Percentiles rank a stretch among this genome's conserved stretches.
Evolutionary conservation across 371 early-diverging fungal genomes (phyloP).

Genomic region (Capniomyces stellatus): DNA sequence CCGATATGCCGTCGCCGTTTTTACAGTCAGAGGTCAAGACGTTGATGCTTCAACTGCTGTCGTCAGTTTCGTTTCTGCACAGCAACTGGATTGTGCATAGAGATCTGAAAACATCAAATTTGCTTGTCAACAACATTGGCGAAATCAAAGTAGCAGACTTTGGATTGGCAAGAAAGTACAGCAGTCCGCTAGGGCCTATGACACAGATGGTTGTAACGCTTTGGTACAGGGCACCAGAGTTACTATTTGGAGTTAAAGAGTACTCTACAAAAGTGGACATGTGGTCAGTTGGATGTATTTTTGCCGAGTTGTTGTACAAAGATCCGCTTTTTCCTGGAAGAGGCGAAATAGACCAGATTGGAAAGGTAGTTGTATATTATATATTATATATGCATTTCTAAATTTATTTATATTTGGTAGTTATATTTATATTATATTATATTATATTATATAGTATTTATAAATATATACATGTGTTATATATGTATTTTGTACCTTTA

Average conservation of each 20-base stretch:
- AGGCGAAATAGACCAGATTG: slow-evolving; percentile 78
- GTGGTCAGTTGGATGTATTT: slow-evolving; percentile 94
- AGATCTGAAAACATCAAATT: slow-evolving; percentile 95
- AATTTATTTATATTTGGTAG: slow-evolving; percentile 17
- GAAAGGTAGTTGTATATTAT: slow-evolving; percentile 80
- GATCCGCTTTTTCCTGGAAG: slow-evolving; percentile 85
- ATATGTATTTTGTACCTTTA: too few species aligned
- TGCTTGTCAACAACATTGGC: slow-evolving; percentile 73
- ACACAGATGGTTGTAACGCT: slow-evolving; percentile 91
- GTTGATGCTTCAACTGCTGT: slow-evolving; percentile 68
- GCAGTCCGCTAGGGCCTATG: slow-evolving; percentile 64
- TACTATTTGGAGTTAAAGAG: slow-evolving; percentile 76
- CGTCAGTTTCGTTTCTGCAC: slow-evolving; percentile 78
- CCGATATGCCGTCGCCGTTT: slow-evolving; percentile 58
- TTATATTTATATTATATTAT: slow-evolving; percentile 33
- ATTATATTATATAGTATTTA: too few species aligned
- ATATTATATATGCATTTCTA: slow-evolving; percentile 66
- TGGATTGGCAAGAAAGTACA: slow-evolving; percentile 77
- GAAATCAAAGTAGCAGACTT: slow-evolving; percentile 74
- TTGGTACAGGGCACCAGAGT: slow-evolving; percentile 95
- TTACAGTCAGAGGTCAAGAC: slow-evolving; percentile 82
- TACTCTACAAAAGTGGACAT: slow-evolving; percentile 88
- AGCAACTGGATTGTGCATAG: slow-evolving; percentile 90
- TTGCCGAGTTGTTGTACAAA: slow-evolving; percentile 75
- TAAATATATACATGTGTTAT: slow-evolving; percentile 55